phyloP scores from a whole-genome alignment of 202 grass and related monocot genomes.

The Bolboschoenoplectus hybrid region DNA sequence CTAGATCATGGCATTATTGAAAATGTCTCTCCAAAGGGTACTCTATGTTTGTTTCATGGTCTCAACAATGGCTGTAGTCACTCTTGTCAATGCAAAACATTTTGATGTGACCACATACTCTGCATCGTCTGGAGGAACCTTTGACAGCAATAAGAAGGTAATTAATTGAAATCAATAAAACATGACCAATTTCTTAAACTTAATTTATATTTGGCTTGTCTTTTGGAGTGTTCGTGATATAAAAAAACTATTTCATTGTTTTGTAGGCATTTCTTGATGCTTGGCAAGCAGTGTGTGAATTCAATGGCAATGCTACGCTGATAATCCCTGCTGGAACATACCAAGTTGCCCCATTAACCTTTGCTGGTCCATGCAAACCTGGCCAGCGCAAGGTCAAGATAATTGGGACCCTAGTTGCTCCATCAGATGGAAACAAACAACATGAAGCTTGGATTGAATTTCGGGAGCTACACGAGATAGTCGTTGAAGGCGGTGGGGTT shows the following conservation, averaged over 20 bases:
- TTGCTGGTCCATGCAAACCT: conserved; percentile 40
- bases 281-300: conserved; percentile 43
- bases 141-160: conserved; percentile 40
- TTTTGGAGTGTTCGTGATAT: background rate
- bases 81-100: background rate
- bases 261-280: conserved; percentile 46
- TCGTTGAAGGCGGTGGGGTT: conserved; percentile 39
- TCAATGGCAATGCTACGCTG: conserved; percentile 33
- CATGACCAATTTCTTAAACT: background rate
- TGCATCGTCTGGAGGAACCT: conserved; percentile 31
- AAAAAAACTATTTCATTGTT: background rate
- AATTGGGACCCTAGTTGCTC: conserved; percentile 38
- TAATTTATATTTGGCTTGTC: background rate
- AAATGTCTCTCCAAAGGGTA: conserved; percentile 31
- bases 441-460: conserved; percentile 45
- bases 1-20: background rate
- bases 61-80: conserved; percentile 12
- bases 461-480: conserved; percentile 30
- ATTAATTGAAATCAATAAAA: background rate
- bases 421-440: background rate
- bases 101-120: conserved; percentile 40
- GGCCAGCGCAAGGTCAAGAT: conserved; percentile 38
- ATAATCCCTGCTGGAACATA: conserved; percentile 38
- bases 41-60: conserved; percentile 3
- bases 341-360: conserved; percentile 28